Base-by-base conservation (phyloP, 768 basidiomycete species). In the Agrocybe praecox region DNA sequence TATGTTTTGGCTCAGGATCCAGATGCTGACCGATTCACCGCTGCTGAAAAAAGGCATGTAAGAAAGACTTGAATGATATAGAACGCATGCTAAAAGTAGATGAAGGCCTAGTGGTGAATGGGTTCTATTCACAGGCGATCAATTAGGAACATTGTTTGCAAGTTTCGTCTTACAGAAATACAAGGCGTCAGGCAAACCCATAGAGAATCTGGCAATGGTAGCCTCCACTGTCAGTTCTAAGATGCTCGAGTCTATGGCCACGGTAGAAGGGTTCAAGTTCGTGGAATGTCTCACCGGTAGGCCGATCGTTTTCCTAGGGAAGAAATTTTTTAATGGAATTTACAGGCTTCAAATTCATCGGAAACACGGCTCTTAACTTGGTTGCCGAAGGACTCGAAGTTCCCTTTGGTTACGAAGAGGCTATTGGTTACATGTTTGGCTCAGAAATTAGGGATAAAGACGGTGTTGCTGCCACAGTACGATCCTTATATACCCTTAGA, bases 341-440 rank as follows among this genome's bases (percentile, higher is more conserved):
- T n/a, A n/a, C n/a, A 87, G 93, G 94, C 2, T 96, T 96, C 73
- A 96, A 96, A 72, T 94, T 83, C 66, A 93, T 96, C 49, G 94
- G 94, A 8, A 96, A 95, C 65, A 87, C 86, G 9, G 90, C 88
- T 2, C 72, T 92, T 33, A 73, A 77, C 49, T 80, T 94, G 15
- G 86, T 81, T 14, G 67, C 73, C 43, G 72, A 85, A 36, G 93
- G 92, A 1, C 91, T 82, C 64, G 81, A 87, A 42, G 87, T 89
- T 10, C 84, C 82, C 0, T 94, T 95, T 64, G 92, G 88, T 10
- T 96, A 96, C 65, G 94, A 96, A 66, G 94, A 96, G 72, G 94
- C 94, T 1, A 94, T 96, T 53, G 94, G 94, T 2, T 96, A 84
- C 67, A 94, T 94, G 92, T 86, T 93, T 69, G 90, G 91, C 23